A percentile compares a stretch with the other conserved stretches of the same genome.
Conservation (phyloP, 176 grass and related monocot genomes). For the Musa acuminata region DNA sequence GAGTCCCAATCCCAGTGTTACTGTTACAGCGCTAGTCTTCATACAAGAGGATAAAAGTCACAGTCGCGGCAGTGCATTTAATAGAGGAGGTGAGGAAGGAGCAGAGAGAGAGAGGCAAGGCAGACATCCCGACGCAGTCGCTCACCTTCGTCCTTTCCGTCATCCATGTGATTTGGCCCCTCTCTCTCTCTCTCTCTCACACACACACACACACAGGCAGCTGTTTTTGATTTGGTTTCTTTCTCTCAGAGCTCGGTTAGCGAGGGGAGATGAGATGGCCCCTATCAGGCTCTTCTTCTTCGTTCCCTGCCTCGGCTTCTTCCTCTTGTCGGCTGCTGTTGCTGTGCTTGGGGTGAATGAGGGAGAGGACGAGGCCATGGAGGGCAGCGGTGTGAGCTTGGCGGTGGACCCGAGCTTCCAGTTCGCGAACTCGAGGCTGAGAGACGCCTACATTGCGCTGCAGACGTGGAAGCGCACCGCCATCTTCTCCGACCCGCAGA, state of each 20-base stretch:
- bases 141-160: too few species aligned
- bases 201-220: background rate
- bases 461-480: conserved; percentile 23
- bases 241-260: too few species aligned
- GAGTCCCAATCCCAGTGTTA: too few species aligned
- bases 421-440: background rate
- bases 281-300: background rate
- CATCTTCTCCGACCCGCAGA: conserved; percentile 75
- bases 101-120: too few species aligned
- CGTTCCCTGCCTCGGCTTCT: background rate
- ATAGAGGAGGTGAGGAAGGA: too few species aligned
- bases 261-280: background rate
- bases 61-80: too few species aligned
- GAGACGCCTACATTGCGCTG: conserved; percentile 8
- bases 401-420: background rate
- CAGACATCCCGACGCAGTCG: too few species aligned
- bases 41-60: too few species aligned
- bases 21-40: too few species aligned
- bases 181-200: background rate
- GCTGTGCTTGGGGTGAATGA: background rate
- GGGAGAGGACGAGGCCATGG: background rate
- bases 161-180: too few species aligned
- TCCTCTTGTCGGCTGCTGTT: background rate
- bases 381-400: background rate
- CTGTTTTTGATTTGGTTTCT: background rate